Evolutionary conservation across 2,329 filamentous ascomycete species (phyloP), one percentile per base, ranked within the genome.

Genomic region (Colletotrichum sp.): DNA sequence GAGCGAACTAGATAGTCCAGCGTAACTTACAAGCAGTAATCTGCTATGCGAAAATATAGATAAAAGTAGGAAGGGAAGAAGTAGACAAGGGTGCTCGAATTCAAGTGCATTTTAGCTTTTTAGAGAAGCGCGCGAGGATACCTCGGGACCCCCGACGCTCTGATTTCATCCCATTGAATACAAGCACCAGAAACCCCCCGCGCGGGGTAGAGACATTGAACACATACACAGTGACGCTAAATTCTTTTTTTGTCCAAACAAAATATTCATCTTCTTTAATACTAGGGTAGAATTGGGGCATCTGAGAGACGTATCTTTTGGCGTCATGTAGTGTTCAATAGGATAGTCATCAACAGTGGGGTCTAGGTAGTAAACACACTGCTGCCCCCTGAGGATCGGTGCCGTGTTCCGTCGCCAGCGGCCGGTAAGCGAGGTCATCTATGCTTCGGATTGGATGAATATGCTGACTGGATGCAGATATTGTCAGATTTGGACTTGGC

Each of bases 321-420:
- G 39, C 9, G 39, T 36, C 5, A n/a, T 49, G 39, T n/a, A 10
- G 39, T 5, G 2, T 49, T 49, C 39, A 49, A 12, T 10, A 10
- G 39, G 18, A 49, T 49, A n/a, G 18, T n/a, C 18, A 1, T 44
- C 39, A 6, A 44, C 39, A 44, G 39, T 49, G 44, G 44, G 44
- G 44, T 21, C 18, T n/a, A 0, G 30, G 59, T n/a, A 5, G 3
- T 5, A 21, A 2, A 24, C 44, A 24, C 44, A 49, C 1, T 2
- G 44, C 64, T 16, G 28, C 44, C 66, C 32, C 66, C 66, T 44
- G 66, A 44, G n/a, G 28, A 34, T 68, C 65, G 59, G 59, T n/a
- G 26, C 30, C 26, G 26, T 32, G 59, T 62, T 62, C 34, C 24
- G 62, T n/a, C 62, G 34, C 9, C 36, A 52, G 26, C 30, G 4